Percentiles rank a stretch among this genome's conserved stretches.
Evolutionary conservation across 768 basidiomycete genomes (phyloP).

Genomic region (Tricholoma sp.): DNA sequence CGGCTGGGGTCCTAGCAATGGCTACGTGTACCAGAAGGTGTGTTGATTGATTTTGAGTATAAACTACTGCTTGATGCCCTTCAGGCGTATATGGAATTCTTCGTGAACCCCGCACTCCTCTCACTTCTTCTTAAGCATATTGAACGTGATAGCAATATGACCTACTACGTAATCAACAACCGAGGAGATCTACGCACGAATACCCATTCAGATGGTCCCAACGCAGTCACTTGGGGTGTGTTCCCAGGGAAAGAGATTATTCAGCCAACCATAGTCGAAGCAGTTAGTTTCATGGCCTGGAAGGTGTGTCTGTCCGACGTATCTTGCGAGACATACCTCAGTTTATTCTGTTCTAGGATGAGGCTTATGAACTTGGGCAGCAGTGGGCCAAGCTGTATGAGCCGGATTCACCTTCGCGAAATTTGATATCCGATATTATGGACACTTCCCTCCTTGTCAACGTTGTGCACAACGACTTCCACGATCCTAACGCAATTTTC

Average conservation of each 20-base stretch:
- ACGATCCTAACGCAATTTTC: constrained; percentile 80
- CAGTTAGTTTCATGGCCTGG: constrained; percentile 98
- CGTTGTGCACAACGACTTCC: constrained; percentile 96
- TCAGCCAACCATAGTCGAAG: constrained; percentile 95
- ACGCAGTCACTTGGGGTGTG: constrained; percentile 98
- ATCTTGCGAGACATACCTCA: background rate
- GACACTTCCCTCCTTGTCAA: constrained; percentile 84
- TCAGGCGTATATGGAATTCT: constrained; percentile 95
- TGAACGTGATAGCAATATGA: constrained; percentile 82
- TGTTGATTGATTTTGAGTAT: background rate
- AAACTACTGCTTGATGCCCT: background rate
- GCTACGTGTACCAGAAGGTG: constrained; percentile 95
- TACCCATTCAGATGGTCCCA: constrained; percentile 91
- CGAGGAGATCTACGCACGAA: constrained; percentile 93
- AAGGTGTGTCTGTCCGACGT: constrained; percentile 48
- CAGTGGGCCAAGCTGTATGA: constrained; percentile 93
- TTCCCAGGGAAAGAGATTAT: constrained; percentile 97
- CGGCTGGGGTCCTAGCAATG: constrained; percentile 93
- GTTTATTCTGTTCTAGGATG: constrained; percentile 53
- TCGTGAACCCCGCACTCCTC: constrained; percentile 74
- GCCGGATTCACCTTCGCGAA: constrained; percentile 63
- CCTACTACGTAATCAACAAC: constrained; percentile 97
- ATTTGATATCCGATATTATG: constrained; percentile 76
- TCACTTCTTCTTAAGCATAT: constrained; percentile 72
- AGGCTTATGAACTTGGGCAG: constrained; percentile 86